These are phyloP conservation scores for Lagenaria siceraria DNA, from an alignment of 306 rosid species.

Conservation along the genomic window DNA sequence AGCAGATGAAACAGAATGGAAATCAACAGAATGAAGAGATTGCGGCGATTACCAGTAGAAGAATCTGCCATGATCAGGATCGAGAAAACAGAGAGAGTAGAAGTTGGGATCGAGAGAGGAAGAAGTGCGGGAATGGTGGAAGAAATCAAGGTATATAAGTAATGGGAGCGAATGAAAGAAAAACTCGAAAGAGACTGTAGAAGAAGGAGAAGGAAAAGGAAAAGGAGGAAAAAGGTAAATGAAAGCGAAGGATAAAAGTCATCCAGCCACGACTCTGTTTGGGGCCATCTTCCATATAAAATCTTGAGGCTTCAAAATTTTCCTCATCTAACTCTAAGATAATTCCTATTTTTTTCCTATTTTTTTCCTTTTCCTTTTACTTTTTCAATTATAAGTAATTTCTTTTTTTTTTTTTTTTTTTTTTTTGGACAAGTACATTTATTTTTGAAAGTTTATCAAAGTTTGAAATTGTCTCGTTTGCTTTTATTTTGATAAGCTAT, in stretches of 20 bases:
- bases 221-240: not conserved
- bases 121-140: not conserved
- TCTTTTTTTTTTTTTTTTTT: too few relatives aligned
- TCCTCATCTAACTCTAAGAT: not conserved
- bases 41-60: not conserved
- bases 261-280: not conserved
- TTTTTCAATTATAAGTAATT: not conserved
- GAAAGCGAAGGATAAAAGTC: constrained; percentile 1
- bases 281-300: not conserved
- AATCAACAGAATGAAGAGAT: not conserved
- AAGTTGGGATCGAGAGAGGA: not conserved
- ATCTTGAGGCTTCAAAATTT: not conserved
- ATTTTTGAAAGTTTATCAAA: too few relatives aligned
- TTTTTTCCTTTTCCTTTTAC: not conserved
- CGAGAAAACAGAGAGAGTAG: not conserved
- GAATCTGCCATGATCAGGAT: not conserved
- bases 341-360: not conserved
- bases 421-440: too few relatives aligned
- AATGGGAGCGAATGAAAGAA: not conserved
- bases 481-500: too few relatives aligned
- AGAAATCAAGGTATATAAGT: not conserved
- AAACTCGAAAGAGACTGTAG: not conserved
- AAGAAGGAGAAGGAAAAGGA: not conserved
- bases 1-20: not conserved
- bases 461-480: too few relatives aligned